Percentiles rank a stretch among this genome's conserved stretches.
Conservation (phyloP, 2,329 filamentous ascomycete species). For the Botryotinia convoluta region DNA sequence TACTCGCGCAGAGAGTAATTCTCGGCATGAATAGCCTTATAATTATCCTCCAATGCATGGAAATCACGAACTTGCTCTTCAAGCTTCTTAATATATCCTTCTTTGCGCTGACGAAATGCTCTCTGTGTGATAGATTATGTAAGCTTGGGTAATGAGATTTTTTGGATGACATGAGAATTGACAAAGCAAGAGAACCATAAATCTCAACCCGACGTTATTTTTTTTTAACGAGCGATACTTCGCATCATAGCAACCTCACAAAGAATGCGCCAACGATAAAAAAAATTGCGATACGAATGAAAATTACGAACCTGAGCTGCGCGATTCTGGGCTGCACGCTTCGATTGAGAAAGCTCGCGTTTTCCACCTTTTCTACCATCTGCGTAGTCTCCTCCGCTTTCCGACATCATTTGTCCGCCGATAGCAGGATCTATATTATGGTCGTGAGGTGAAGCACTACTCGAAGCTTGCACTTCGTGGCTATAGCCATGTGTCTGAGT, state of each 20-base stretch:
- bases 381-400: conserved; percentile 34
- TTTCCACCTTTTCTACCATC: conserved; percentile 73
- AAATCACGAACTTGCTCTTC: conserved; percentile 89
- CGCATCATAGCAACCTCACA: conserved; percentile 16
- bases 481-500: conserved; percentile 36
- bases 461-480: conserved; percentile 34
- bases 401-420: conserved; percentile 36
- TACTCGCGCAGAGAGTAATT: conserved; percentile 92
- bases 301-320: conserved; percentile 80
- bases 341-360: conserved; percentile 84
- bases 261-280: conserved; percentile 13
- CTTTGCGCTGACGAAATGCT: conserved; percentile 95
- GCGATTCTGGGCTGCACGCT: conserved; percentile 50
- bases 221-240: conserved; percentile 29
- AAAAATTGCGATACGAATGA: conserved; percentile 12
- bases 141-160: conserved; percentile 29
- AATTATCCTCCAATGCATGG: conserved; percentile 70
- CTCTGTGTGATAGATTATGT: conserved; percentile 57
- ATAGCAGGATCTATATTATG: conserved; percentile 41
- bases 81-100: conserved; percentile 96
- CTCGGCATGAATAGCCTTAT: conserved; percentile 79
- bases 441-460: conserved; percentile 37
- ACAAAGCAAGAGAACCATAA: conserved; percentile 39
- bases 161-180: conserved; percentile 41
- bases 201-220: conserved; percentile 17